phyloP scores from a whole-genome alignment of 805 yeast species.

The Pichia scutulata region DNA sequence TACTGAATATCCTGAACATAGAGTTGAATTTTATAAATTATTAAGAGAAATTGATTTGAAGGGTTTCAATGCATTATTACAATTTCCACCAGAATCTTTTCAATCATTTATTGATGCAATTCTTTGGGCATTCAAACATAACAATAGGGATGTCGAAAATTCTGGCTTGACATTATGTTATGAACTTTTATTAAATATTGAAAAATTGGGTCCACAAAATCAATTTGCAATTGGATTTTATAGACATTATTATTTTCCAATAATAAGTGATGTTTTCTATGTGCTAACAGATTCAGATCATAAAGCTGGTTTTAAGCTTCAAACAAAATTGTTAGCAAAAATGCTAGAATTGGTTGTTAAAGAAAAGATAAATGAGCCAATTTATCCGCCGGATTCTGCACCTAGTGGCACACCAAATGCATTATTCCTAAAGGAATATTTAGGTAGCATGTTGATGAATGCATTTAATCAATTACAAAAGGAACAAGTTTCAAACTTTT shows the following conservation, averaged over 20 bases:
- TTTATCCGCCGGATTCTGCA: conserved; percentile 73
- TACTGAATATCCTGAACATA: conserved; percentile 94
- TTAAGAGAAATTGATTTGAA: conserved; percentile 80
- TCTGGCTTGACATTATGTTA: conserved; percentile 79
- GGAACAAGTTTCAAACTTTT: conserved; percentile 76
- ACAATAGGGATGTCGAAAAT: conserved; percentile 93
- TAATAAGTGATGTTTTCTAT: conserved; percentile 83
- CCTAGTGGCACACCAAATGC: conserved; percentile 81
- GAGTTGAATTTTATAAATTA: conserved; percentile 90
- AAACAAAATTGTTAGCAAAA: conserved; percentile 75
- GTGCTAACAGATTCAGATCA: conserved; percentile 97
- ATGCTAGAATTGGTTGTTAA: conserved; percentile 78
- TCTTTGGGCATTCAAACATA: conserved; percentile 97
- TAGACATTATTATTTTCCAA: conserved; percentile 80
- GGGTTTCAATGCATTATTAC: conserved; percentile 78
- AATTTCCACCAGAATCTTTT: conserved; percentile 88
- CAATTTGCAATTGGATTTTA: conserved; percentile 81
- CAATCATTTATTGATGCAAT: conserved; percentile 88
- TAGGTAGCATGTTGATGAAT: conserved; percentile 69
- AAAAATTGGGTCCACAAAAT: conserved; percentile 52
- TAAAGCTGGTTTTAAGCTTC: conserved; percentile 89
- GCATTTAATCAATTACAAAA: conserved; percentile 91
- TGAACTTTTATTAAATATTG: conserved; percentile 80
- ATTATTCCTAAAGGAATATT: conserved; percentile 67
- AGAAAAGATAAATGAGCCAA: conserved; percentile 64